A percentile compares a stretch with the other conserved stretches of the same genome.
Evolutionary conservation across 129 eudicot genomes (phyloP).

Genomic region (Helichrysum umbraculigerum): DNA sequence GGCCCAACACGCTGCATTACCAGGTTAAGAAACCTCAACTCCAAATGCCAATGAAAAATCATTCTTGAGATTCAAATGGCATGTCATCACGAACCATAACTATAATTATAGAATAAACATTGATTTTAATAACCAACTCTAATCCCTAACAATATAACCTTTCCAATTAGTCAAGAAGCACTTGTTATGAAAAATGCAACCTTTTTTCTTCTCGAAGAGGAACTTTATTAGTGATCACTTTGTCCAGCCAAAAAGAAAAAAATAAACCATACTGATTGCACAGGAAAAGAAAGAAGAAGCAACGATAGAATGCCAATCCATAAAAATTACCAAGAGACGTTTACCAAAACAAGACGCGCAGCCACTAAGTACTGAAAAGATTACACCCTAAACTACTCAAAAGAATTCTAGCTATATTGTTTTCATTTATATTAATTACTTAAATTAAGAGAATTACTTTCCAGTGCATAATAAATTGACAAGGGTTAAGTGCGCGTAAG

Average conservation of each 20-base stretch:
- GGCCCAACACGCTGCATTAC: neutral
- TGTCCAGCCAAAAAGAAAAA: neutral
- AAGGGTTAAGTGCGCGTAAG: too few relatives aligned
- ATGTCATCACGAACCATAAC: conserved; percentile 1
- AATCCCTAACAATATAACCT: neutral
- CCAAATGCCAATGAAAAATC: neutral
- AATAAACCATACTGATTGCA: neutral
- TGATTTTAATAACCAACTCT: neutral
- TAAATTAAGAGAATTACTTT: neutral
- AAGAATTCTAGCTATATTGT: neutral
- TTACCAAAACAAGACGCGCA: neutral
- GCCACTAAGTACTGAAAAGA: neutral
- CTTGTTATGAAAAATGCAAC: neutral
- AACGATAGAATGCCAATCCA: neutral
- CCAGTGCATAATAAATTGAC: neutral
- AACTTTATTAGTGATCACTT: neutral
- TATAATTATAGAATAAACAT: conserved; percentile 7
- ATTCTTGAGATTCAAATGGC: neutral
- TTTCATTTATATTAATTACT: neutral
- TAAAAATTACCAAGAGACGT: neutral
- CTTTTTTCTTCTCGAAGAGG: neutral
- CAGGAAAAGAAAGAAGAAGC: neutral
- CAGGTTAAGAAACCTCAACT: neutral
- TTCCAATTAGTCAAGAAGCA: neutral
- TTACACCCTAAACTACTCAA: neutral